Base-by-base conservation (phyloP, 2,329 filamentous ascomycete species). In the Nemania sp. region DNA sequence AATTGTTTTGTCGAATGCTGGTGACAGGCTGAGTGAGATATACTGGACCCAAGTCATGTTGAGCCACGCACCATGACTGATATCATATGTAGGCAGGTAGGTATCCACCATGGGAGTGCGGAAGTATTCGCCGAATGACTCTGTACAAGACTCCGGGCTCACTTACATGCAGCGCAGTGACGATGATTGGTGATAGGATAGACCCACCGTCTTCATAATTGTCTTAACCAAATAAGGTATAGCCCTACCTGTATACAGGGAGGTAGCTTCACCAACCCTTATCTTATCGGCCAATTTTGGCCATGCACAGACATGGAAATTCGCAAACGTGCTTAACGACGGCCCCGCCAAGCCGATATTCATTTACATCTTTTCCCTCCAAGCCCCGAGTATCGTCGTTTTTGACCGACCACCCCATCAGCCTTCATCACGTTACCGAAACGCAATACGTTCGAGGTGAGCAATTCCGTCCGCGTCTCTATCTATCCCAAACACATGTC, bases 361-460 rank as follows among this genome's bases (percentile, higher is more conserved):
- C 10, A 65, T 54, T 42, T 18, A 56, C 59, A 53, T 61, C 53
- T 61, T 65, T 61, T 25, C 49, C 15, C 13, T 11, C 15, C 20
- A 50, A 34, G 20, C 32, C 57, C 52, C 17, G 45, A 18, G 62
- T 39, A 59, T 47, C 42, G 54, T 59, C 53, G 25, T 45, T 49
- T 35, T 55, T 37, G 42, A 51, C 45, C 18, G 29, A 59, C n/a
- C 60, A 61, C 34, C 63, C n/a, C 60, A 61, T 39, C 63, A 62
- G 63, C 63, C 63, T 65, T 65, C 63, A 65, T 91, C 89, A 91
- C 89, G 83, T 91, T 90, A 88, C 89, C 87, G 89, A 82, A 86
- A 87, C 84, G 77, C 51, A 57, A 52, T 45, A 58, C 61, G 63
- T 65, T 65, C 63, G 63, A 65, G 63, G 63, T 75, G 60, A 54